Percentiles rank a stretch among this genome's conserved stretches.
These are phyloP conservation scores for Apiotrichum brassicae DNA, from an alignment of 1,284 basidiomycete genomes.

Conservation along the genomic window DNA sequence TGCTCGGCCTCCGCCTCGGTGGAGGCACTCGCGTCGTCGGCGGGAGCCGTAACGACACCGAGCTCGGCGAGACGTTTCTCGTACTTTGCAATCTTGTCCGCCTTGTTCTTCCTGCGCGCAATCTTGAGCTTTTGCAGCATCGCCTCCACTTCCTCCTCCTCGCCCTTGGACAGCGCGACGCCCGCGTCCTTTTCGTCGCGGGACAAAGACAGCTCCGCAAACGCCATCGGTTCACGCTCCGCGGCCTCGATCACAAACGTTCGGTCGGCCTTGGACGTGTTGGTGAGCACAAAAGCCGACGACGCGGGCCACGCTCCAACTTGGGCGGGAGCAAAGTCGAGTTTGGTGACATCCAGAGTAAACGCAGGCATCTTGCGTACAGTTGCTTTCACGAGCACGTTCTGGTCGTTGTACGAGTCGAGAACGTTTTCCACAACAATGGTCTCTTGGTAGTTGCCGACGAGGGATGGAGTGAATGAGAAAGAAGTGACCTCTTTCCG, in stretches of 20 bases:
- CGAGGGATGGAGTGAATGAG: constrained; percentile 47
- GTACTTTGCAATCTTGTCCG: constrained; percentile 51
- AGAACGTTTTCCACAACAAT: constrained; percentile 51
- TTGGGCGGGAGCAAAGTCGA: constrained; percentile 16
- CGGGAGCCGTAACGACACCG: constrained; percentile 35
- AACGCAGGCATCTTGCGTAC: constrained; percentile 50
- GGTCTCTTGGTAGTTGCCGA: constrained; percentile 50
- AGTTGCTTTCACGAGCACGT: constrained; percentile 49
- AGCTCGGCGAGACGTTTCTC: constrained; percentile 47
- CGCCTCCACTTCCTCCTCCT: constrained; percentile 52
- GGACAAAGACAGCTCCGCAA: constrained; percentile 22
- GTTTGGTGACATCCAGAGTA: constrained; percentile 42
- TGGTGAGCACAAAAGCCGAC: constrained; percentile 46
- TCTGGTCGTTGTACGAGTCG: constrained; percentile 49
- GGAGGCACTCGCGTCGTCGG: constrained; percentile 5
- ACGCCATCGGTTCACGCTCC: constrained; percentile 1
- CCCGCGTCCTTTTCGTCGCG: constrained; percentile 43
- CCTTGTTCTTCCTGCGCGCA: constrained; percentile 49
- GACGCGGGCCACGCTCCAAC: constrained; percentile 22
- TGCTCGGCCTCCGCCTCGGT: constrained; percentile 3
- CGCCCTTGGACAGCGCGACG: constrained; percentile 44
- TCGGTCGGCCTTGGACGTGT: constrained; percentile 47
- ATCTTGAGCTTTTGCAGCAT: constrained; percentile 53
- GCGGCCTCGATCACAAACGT: constrained; percentile 45
- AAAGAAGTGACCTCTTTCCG: constrained; percentile 50